phyloP scores from a whole-genome alignment of 1,284 basidiomycete genomes.

The Ganoderma multipileum region DNA sequence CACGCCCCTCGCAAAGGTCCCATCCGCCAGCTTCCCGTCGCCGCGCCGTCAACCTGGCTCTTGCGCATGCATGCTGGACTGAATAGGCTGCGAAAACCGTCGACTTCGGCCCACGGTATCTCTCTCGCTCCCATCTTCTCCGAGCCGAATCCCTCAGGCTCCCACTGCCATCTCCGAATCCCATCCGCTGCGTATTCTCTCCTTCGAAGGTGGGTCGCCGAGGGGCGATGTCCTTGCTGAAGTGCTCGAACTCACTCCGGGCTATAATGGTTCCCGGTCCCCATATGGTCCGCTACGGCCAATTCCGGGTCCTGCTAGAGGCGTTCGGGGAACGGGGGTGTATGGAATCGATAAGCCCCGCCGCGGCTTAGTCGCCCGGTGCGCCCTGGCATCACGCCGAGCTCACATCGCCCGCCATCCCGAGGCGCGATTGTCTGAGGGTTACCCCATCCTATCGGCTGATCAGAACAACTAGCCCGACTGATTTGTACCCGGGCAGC shows the following conservation, averaged over 20 bases:
- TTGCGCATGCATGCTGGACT: background rate
- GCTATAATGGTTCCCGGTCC: background rate
- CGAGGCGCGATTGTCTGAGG: constrained; percentile 3
- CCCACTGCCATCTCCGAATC: constrained; percentile 5
- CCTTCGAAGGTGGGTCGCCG: background rate
- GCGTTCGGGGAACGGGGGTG: constrained; percentile 2
- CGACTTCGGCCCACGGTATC: constrained; percentile 9
- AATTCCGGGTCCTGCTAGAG: background rate
- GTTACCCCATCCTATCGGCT: background rate
- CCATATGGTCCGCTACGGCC: background rate
- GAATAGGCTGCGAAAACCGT: constrained; percentile 10
- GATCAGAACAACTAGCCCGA: background rate
- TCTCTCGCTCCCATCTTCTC: constrained; percentile 4
- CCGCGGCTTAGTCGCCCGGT: constrained; percentile 5
- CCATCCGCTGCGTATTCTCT: constrained; percentile 8
- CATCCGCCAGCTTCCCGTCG: background rate
- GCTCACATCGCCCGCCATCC: background rate
- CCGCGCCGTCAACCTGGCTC: constrained; percentile 4
- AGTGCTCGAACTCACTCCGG: background rate
- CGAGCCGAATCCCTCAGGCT: background rate
- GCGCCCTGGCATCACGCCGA: background rate
- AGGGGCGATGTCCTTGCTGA: too few species aligned
- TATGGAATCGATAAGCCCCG: constrained; percentile 3
- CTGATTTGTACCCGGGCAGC: background rate
- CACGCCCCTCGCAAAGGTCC: background rate